Percentiles rank a stretch among this genome's conserved stretches.
phyloP scores from a whole-genome alignment of 176 grass and related monocot species.

The Oryza coarctata region DNA sequence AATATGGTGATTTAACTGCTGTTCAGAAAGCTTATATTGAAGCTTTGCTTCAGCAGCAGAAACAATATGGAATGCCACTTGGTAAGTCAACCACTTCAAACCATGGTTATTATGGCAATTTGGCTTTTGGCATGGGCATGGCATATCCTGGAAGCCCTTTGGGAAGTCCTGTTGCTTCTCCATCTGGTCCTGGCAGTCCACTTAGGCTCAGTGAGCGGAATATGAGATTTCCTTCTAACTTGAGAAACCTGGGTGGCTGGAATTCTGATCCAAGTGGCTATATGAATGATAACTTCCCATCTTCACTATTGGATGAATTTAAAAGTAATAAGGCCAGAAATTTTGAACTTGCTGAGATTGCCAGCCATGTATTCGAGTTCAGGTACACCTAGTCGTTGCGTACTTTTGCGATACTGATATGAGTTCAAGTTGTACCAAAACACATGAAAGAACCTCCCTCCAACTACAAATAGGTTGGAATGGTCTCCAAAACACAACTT shows the following conservation, averaged over 20 bases:
- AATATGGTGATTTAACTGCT: conserved; percentile 58
- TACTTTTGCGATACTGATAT: conserved; percentile 20
- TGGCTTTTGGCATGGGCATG: conserved; percentile 58
- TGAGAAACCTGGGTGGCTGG: conserved; percentile 65
- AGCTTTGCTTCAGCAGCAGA: conserved; percentile 78
- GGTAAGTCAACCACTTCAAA: conserved; percentile 64
- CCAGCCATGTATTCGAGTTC: conserved; percentile 89
- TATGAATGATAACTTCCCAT: conserved; percentile 68
- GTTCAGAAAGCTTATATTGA: conserved; percentile 82
- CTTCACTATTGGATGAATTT: conserved; percentile 92
- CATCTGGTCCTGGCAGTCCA: conserved; percentile 63
- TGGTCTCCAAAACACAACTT: neutral
- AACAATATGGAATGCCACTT: conserved; percentile 73
- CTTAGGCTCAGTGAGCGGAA: conserved; percentile 67
- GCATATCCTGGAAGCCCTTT: conserved; percentile 80
- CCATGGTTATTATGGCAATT: conserved; percentile 62
- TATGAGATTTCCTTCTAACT: conserved; percentile 58
- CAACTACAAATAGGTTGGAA: neutral
- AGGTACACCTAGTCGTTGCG: conserved; percentile 48
- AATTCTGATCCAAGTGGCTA: conserved; percentile 53
- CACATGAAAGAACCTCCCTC: neutral
- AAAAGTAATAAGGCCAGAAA: conserved; percentile 89
- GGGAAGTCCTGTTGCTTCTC: conserved; percentile 61
- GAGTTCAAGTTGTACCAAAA: conserved; percentile 9
- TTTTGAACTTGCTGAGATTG: conserved; percentile 96